Conservation (phyloP, 352 stramenopile species). For the Phytophthora agathidicida region DNA sequence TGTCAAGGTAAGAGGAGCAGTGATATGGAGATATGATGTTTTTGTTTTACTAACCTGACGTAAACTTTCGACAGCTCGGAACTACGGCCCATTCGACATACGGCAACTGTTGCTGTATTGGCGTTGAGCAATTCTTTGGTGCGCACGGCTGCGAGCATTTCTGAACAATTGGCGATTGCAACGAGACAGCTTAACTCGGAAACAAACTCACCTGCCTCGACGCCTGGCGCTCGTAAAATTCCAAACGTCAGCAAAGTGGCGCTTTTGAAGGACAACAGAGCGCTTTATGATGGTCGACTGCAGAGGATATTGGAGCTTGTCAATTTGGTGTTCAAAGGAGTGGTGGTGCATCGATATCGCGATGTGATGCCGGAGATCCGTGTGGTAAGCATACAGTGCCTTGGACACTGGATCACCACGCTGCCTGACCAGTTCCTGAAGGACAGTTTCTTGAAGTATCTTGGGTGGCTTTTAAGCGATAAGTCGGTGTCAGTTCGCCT, state of each 20-base stretch:
- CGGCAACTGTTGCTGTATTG: conserved; percentile 71
- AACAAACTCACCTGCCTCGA: conserved; percentile 31
- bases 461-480: conserved; percentile 95
- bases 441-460: conserved; percentile 96
- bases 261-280: conserved; percentile 72
- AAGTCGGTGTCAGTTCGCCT: conserved; percentile 86
- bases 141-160: conserved; percentile 50
- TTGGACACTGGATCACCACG: conserved; percentile 86
- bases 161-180: conserved; percentile 68
- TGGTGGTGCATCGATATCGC: conserved; percentile 87
- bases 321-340: conserved; percentile 72
- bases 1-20: conserved; percentile 59
- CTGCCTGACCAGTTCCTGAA: conserved; percentile 92
- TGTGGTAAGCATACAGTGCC: conserved; percentile 72
- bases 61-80: conserved; percentile 57
- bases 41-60: conserved; percentile 8
- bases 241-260: conserved; percentile 42
- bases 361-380: conserved; percentile 95
- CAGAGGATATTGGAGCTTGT: conserved; percentile 66
- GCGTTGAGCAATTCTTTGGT: conserved; percentile 73
- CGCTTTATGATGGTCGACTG: conserved; percentile 65
- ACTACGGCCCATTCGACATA: conserved; percentile 84
- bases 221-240: conserved; percentile 47
- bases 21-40: neutral
- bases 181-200: conserved; percentile 78